Evolutionary conservation across 192 early-diverging fungal species (phyloP).

Genomic region (Coemansia aciculifera): DNA sequence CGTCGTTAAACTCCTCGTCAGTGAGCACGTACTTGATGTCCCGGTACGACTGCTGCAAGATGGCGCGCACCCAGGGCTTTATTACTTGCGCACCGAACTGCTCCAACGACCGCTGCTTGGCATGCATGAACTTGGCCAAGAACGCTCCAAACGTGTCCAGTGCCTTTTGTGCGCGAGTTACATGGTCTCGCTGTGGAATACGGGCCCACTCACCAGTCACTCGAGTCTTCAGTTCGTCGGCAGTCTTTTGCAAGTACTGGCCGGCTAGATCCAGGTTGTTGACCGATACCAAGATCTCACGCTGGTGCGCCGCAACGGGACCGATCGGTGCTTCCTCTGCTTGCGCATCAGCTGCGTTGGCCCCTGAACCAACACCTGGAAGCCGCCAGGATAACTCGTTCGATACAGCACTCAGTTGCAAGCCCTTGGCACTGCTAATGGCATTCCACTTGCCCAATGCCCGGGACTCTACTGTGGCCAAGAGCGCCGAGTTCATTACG

Average conservation of each 20-base stretch:
- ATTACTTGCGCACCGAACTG: constrained; percentile 78
- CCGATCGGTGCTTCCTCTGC: neutral
- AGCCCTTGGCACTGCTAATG: neutral
- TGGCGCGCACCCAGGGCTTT: constrained; percentile 74
- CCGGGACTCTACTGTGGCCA: constrained; percentile 26
- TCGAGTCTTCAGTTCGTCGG: constrained; percentile 63
- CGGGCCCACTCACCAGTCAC: constrained; percentile 56
- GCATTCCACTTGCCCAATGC: constrained; percentile 29
- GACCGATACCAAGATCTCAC: constrained; percentile 60
- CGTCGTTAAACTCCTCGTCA: constrained; percentile 89
- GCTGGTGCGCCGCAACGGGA: constrained; percentile 26
- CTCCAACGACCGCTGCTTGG: constrained; percentile 67
- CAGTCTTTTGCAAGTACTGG: constrained; percentile 76
- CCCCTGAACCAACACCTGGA: constrained; percentile 12
- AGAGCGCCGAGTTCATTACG: constrained; percentile 30
- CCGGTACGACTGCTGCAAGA: constrained; percentile 78
- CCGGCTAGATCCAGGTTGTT: constrained; percentile 89
- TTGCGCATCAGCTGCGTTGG: neutral
- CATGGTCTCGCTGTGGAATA: constrained; percentile 9
- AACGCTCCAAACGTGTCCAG: constrained; percentile 42
- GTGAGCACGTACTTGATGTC: constrained; percentile 88
- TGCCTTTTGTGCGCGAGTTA: constrained; percentile 13
- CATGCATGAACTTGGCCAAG: constrained; percentile 44
- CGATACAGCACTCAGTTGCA: neutral
- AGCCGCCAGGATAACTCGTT: constrained; percentile 22